These are phyloP conservation scores for Pseudozyma hubeiensis DNA, from an alignment of 1,284 basidiomycete genomes.

Conservation along the genomic window DNA sequence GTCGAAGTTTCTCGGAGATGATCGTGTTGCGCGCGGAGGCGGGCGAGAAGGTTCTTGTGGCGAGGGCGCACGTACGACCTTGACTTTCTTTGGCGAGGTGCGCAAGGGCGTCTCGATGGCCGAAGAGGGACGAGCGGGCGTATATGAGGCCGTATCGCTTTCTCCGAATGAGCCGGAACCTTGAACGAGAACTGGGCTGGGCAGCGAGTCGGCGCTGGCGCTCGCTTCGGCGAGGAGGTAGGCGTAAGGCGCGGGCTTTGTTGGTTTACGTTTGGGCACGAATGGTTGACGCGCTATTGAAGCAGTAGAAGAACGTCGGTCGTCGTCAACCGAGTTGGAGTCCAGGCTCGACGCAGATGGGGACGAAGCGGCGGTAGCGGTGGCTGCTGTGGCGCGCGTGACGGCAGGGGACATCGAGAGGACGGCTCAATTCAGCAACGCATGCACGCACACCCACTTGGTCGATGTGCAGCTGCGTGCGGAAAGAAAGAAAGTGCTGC, in stretches of 20 bases:
- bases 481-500: conserved; percentile 1
- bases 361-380: neutral
- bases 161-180: neutral
- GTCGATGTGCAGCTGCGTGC: conserved; percentile 9
- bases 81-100: conserved; percentile 3
- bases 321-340: conserved; percentile 1
- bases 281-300: conserved; percentile 24
- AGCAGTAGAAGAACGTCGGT: conserved; percentile 16
- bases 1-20: conserved; percentile 13
- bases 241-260: conserved; percentile 30
- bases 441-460: conserved; percentile 12
- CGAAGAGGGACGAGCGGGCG: conserved; percentile 18
- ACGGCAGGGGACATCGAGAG: conserved; percentile 36
- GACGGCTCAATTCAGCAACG: neutral
- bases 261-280: conserved; percentile 38
- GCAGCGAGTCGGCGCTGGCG: conserved; percentile 29
- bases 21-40: conserved; percentile 10
- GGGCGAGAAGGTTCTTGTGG: neutral
- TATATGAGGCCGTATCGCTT: neutral
- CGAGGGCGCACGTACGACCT: neutral
- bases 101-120: conserved; percentile 15
- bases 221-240: conserved; percentile 32
- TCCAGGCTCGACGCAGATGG: neutral
- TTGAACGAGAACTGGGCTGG: neutral
- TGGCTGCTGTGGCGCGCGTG: conserved; percentile 39